Evolutionary conservation across 768 basidiomycete genomes (phyloP), one percentile per base, ranked within the genome.

Genomic region (Amanita rimosa): DNA sequence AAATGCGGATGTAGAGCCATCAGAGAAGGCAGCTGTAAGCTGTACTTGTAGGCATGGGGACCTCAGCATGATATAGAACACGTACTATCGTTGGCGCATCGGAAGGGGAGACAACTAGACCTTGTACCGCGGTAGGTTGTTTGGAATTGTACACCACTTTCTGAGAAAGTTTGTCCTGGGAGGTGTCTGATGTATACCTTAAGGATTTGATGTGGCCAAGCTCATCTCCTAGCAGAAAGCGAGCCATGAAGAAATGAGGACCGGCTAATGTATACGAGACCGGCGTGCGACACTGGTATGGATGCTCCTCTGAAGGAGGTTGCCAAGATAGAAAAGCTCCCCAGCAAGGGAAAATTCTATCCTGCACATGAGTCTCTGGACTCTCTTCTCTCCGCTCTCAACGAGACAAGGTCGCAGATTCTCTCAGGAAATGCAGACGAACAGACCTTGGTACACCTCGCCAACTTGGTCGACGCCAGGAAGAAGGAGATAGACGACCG

Each of bases 401-500:
- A 74, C 19, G 71, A 75, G 37, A 72, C 76, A 37, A 84, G 73
- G 65, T 70, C 72, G 43, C 65, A 69, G 10, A 59, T 83, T 49
- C 67, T 74, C 38, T 66, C 69, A 0, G 75, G 76, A 33, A 65
- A 68, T 37, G 65, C 71, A 21, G 67, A 74, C 13, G 69, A 75
- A 52, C 74, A 74, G 14, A 68, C 72, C 11, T 63, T 83, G 10
- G 65, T 62, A 27, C 60, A 70, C 6, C 66, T 89, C 8, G 67
- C 73, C 14, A 75, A 75, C 59, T 70, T 72, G 2, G 73, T 89
- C 2, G 85, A 88, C 43, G 62, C 68, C 0, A 78, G 66, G 64
- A 92, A 87, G 80, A 91, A 83, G 61, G 88, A 89, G 50, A 71
- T 92, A 1, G 88, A 90, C 50, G 88, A 93, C 31, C 75, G 83